Evolutionary conservation across 1,284 basidiomycete genomes (phyloP).

Genomic region (Baeospora myosura): DNA sequence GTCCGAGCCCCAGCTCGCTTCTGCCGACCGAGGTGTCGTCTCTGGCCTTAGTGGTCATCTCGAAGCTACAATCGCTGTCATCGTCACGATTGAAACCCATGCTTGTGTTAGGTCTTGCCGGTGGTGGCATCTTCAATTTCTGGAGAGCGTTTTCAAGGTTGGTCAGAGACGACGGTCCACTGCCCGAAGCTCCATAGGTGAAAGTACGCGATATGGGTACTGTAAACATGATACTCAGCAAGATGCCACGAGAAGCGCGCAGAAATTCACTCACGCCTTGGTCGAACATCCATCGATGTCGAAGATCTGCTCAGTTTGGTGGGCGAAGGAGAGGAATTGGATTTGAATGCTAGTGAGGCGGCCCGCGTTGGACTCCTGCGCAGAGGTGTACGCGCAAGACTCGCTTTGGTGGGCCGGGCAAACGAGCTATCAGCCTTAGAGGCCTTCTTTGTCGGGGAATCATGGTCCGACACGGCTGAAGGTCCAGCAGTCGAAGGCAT

Average conservation of each 20-base stretch:
- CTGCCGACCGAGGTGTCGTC: constrained; percentile 12
- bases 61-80: constrained; percentile 18
- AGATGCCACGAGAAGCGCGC: not conserved
- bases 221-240: not conserved
- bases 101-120: constrained; percentile 54
- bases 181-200: not conserved
- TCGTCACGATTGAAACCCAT: constrained; percentile 48
- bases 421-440: not conserved
- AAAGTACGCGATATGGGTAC: not conserved
- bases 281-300: not conserved
- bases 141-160: constrained; percentile 55
- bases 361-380: too few species aligned
- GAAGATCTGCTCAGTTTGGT: not conserved
- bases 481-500: too few species aligned
- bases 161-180: constrained; percentile 32
- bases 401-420: not conserved
- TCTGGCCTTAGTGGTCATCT: constrained; percentile 14
- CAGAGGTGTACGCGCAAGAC: not conserved
- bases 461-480: too few species aligned
- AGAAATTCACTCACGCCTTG: not conserved
- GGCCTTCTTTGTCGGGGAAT: too few species aligned
- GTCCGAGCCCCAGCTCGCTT: constrained; percentile 4
- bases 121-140: constrained; percentile 53
- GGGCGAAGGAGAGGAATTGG: too few species aligned
- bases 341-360: not conserved